Conservation (phyloP, 768 basidiomycete species). For the Pleurotus ostreatus region DNA sequence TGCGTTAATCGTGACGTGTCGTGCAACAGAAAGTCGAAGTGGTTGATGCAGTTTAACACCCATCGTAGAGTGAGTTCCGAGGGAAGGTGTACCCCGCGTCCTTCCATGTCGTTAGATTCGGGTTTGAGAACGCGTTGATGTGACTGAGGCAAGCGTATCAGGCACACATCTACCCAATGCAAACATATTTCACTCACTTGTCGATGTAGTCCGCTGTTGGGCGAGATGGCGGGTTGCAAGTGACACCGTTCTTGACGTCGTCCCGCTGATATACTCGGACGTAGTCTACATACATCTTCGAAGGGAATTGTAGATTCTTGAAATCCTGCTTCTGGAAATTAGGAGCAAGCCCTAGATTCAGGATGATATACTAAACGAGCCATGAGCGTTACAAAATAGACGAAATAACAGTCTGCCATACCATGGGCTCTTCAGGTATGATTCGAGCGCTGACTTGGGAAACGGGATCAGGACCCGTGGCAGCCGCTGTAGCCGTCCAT, state of each 20-base stretch:
- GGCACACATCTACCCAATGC: not conserved
- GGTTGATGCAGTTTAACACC: slow-evolving; percentile 26
- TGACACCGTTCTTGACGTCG: slow-evolving; percentile 62
- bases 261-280: slow-evolving; percentile 82
- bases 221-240: slow-evolving; percentile 73
- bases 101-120: slow-evolving; percentile 85
- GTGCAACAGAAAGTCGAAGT: not conserved
- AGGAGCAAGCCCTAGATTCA: slow-evolving; percentile 82
- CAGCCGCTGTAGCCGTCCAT: slow-evolving; percentile 67
- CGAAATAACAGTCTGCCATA: slow-evolving; percentile 29
- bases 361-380: slow-evolving; percentile 60
- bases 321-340: slow-evolving; percentile 75
- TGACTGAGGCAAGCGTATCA: slow-evolving; percentile 27
- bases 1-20: slow-evolving; percentile 1
- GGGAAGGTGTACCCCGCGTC: slow-evolving; percentile 76
- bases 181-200: slow-evolving; percentile 32
- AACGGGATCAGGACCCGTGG: slow-evolving; percentile 63
- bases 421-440: slow-evolving; percentile 93
- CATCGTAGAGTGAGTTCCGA: slow-evolving; percentile 49
- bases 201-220: slow-evolving; percentile 84
- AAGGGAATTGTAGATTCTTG: slow-evolving; percentile 70
- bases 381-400: slow-evolving; percentile 8
- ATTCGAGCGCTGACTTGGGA: slow-evolving; percentile 61
- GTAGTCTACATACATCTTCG: slow-evolving; percentile 83
- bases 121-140: slow-evolving; percentile 59